A percentile compares a stretch with the other conserved stretches of the same genome.
Evolutionary conservation across 108 stramenopile species (phyloP).

Genomic region (Skeletonema marinoi): DNA sequence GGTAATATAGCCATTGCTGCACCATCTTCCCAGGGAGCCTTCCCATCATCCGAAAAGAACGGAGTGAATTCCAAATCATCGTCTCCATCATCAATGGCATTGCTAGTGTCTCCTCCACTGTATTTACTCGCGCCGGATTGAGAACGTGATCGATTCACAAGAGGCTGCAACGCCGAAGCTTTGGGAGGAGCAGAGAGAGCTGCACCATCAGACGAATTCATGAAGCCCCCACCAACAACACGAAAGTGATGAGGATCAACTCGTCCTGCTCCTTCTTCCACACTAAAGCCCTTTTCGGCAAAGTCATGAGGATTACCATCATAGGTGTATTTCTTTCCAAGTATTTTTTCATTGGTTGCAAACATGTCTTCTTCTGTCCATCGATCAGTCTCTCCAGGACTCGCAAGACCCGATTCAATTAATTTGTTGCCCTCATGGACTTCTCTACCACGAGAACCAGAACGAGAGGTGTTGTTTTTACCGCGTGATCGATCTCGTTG

Average conservation of each 20-base stretch:
- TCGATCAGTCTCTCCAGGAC: constrained; percentile 58
- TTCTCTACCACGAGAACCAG: constrained; percentile 40
- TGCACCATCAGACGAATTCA: constrained; percentile 52
- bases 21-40: constrained; percentile 82
- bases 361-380: constrained; percentile 93
- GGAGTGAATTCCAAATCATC: constrained; percentile 60
- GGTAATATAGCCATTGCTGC: constrained; percentile 22
- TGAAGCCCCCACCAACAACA: constrained; percentile 82
- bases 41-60: constrained; percentile 79
- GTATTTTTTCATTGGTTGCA: constrained; percentile 65
- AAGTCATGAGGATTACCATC: constrained; percentile 90
- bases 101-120: neutral
- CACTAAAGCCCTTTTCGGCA: constrained; percentile 72
- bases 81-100: neutral
- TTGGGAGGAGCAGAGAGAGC: constrained; percentile 41
- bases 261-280: constrained; percentile 21
- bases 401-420: constrained; percentile 58
- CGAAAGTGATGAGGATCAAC: constrained; percentile 88
- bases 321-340: constrained; percentile 74
- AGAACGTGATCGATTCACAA: constrained; percentile 18
- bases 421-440: constrained; percentile 53
- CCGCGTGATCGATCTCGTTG: constrained; percentile 24
- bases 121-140: constrained; percentile 1
- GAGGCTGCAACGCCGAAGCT: constrained; percentile 37
- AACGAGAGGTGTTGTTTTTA: constrained; percentile 16